phyloP scores from a whole-genome alignment of 1,284 basidiomycete species.

The Ceratobasidium sp. region DNA sequence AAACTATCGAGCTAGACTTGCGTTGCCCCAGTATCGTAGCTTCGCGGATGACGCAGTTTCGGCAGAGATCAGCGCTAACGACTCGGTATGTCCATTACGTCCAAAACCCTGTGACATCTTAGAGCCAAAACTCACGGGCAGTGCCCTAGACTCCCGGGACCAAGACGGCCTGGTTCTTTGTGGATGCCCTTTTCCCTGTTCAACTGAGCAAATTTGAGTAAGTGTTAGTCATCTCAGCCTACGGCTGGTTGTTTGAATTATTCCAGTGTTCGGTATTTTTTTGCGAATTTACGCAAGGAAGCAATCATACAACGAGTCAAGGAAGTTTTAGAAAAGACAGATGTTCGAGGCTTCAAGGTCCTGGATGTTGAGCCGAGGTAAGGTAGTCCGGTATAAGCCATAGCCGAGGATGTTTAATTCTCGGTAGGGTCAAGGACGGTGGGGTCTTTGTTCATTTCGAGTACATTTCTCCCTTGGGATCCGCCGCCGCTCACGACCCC shows the following conservation, averaged over 20 bases:
- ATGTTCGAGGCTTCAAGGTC: slow-evolving; percentile 63
- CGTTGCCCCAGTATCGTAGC: neutral
- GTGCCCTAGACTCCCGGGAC: slow-evolving; percentile 19
- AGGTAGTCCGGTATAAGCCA: neutral
- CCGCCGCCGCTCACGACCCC: slow-evolving; percentile 43
- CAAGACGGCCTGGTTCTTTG: slow-evolving; percentile 30
- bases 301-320: slow-evolving; percentile 23
- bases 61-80: slow-evolving; percentile 31
- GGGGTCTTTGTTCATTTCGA: slow-evolving; percentile 86
- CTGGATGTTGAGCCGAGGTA: slow-evolving; percentile 59
- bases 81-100: slow-evolving; percentile 16
- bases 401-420: neutral
- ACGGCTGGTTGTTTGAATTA: neutral
- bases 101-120: neutral
- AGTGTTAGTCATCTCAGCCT: neutral
- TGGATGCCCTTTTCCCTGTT: slow-evolving; percentile 26
- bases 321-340: slow-evolving; percentile 49
- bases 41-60: slow-evolving; percentile 28
- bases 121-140: neutral
- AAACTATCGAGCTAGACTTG: slow-evolving; percentile 20
- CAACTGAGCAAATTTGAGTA: slow-evolving; percentile 28
- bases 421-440: slow-evolving; percentile 67
- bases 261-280: slow-evolving; percentile 9
- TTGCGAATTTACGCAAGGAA: slow-evolving; percentile 30
- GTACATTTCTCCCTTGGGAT: slow-evolving; percentile 56